A percentile compares a stretch with the other conserved stretches of the same genome.
Evolutionary conservation across 495 filamentous ascomycete genomes (phyloP).

Genomic region (Hypomontagnella monticulosa): DNA sequence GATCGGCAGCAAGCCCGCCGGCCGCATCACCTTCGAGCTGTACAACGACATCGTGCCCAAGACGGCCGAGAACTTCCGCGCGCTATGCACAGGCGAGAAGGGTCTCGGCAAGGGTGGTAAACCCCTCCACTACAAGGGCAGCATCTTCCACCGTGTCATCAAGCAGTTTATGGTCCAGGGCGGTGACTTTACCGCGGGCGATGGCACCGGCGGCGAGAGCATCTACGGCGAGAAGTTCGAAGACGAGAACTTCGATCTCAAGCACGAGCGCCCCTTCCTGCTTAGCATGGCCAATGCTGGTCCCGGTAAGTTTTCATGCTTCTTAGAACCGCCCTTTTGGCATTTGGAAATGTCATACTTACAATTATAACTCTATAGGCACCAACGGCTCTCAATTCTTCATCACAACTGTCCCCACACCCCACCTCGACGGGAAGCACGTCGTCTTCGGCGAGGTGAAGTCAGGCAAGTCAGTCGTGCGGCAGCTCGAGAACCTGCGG

Average conservation of each 20-base stretch:
- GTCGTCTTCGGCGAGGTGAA: conserved; percentile 98
- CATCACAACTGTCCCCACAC: conserved; percentile 90
- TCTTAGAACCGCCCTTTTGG: not conserved
- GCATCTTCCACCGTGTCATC: conserved; percentile 94
- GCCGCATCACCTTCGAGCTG: conserved; percentile 84
- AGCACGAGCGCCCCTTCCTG: conserved; percentile 94
- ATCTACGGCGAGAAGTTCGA: conserved; percentile 99
- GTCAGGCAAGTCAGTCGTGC: conserved; percentile 87
- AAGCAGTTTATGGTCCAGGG: conserved; percentile 99
- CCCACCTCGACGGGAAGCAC: conserved; percentile 95
- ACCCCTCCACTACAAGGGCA: conserved; percentile 90
- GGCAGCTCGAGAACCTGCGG: conserved; percentile 87
- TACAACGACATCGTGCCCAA: conserved; percentile 93
- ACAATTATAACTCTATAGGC: conserved; percentile 45
- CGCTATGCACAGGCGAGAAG: conserved; percentile 92
- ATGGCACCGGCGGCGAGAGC: conserved; percentile 95
- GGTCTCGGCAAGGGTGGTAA: conserved; percentile 84
- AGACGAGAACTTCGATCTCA: conserved; percentile 94
- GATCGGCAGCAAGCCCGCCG: conserved; percentile 74
- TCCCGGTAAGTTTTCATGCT: conserved; percentile 69
- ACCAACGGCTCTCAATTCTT: conserved; percentile 99
- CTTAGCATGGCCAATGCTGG: conserved; percentile 98
- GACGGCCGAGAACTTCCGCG: conserved; percentile 95
- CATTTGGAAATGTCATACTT: not conserved
- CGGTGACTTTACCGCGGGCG: conserved; percentile 94